These are phyloP conservation scores for Hygrophoropsis aurantiaca DNA, from an alignment of 768 basidiomycete species.

Conservation along the genomic window DNA sequence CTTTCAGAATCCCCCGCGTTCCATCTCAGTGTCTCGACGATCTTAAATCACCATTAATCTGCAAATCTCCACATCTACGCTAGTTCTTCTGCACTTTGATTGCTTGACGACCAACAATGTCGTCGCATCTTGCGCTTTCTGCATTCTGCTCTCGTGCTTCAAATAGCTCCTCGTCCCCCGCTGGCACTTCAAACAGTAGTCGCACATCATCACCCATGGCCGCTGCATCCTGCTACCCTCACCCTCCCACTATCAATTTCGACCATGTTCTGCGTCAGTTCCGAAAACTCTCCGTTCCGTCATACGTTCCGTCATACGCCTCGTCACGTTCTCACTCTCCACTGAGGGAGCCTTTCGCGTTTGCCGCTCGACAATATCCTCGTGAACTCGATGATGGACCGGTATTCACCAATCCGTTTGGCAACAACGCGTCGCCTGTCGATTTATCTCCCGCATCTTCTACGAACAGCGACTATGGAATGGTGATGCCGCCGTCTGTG, in stretches of 20 bases:
- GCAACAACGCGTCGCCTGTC: constrained; percentile 29
- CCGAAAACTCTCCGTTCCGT: constrained; percentile 9
- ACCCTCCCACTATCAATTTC: not conserved
- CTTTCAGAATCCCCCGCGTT: constrained; percentile 16
- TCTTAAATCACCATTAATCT: constrained; percentile 17
- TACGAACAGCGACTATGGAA: constrained; percentile 5
- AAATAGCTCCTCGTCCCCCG: constrained; percentile 22
- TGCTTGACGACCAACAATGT: constrained; percentile 34
- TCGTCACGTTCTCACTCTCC: not conserved
- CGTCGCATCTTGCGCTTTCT: constrained; percentile 23
- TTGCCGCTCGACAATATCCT: not conserved
- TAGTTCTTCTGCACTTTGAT: constrained; percentile 19
- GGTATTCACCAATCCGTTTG: constrained; percentile 1
- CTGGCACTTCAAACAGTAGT: not conserved
- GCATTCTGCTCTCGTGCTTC: constrained; percentile 11
- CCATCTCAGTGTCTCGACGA: constrained; percentile 14
- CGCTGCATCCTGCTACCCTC: constrained; percentile 4
- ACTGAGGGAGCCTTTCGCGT: not conserved
- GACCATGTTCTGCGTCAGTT: constrained; percentile 6
- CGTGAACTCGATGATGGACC: not conserved
- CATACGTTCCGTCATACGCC: not conserved
- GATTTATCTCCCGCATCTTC: constrained; percentile 25
- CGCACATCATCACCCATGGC: constrained; percentile 16
- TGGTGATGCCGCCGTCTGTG: constrained; percentile 7
- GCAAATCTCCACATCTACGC: constrained; percentile 27